Percentiles rank a stretch among this genome's conserved stretches.
phyloP scores from a whole-genome alignment of 441 rosid species.

The Eugenia klotzschiana region DNA sequence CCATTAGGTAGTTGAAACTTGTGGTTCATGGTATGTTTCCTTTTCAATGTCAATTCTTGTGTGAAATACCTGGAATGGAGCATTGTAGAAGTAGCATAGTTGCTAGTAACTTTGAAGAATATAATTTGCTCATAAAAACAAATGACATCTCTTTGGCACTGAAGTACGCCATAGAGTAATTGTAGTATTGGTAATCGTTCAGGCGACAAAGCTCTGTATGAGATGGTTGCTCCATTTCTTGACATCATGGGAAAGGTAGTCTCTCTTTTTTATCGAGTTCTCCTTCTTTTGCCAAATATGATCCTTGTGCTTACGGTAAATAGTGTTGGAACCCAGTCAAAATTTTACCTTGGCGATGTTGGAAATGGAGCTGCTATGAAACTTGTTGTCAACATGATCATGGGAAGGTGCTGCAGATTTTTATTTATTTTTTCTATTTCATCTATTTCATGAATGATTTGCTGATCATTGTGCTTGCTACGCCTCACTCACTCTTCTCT shows the following conservation, averaged over 20 bases:
- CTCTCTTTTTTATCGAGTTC: not conserved
- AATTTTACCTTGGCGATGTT: slow-evolving; percentile 75
- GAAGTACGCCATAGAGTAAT: not conserved
- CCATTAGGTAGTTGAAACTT: not conserved
- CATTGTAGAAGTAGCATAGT: not conserved
- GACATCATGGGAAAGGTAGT: slow-evolving; percentile 88
- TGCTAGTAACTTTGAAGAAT: not conserved
- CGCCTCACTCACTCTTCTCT: not conserved
- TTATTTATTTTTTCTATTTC: not conserved
- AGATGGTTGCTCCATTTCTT: slow-evolving; percentile 45
- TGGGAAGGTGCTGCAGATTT: slow-evolving; percentile 60
- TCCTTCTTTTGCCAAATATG: not conserved
- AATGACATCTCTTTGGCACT: not conserved
- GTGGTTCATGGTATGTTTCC: not conserved
- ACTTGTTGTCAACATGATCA: slow-evolving; percentile 90
- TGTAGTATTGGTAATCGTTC: slow-evolving; percentile 19
- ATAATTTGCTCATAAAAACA: not conserved
- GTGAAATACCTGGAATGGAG: not conserved
- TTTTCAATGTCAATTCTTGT: not conserved
- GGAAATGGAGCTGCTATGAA: slow-evolving; percentile 98
- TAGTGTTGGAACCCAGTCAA: slow-evolving; percentile 43
- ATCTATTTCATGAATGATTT: not conserved
- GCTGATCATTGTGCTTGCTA: not conserved
- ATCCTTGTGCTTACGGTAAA: not conserved
- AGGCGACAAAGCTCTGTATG: slow-evolving; percentile 74